Base-by-base conservation (phyloP, 352 stramenopile species). In the Peronospora belbahrii region DNA sequence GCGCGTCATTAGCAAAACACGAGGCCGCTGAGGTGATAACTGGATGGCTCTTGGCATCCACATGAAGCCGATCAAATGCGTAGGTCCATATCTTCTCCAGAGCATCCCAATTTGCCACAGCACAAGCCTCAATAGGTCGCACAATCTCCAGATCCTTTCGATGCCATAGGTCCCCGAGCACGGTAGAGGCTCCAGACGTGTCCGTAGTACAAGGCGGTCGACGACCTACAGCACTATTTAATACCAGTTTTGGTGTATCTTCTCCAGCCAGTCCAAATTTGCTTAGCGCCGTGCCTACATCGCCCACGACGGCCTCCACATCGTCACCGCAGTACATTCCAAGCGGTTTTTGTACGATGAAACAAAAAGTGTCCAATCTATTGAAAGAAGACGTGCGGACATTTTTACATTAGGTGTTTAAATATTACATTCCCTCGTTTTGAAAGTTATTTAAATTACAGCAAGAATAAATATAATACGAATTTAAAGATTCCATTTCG, bases 311-410 rank as follows among this genome's bases (percentile, higher is more conserved):
- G 2, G 94, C 93, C 51, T 96, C 92, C 37, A 96, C 95, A 75
- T 98, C 94, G 56, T 98, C 94, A 34, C 92, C 94, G 63, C 92
- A 98, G 69, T 97, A 98, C 92, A 98, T 98, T 13, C n/a, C n/a
- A n/a, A n/a, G 23, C 7, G 7, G 23, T 7, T 27, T 27, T 8
- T 27, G 23, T 27, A 27, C 7, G 23, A 7, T 7, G 23, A 7
- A 27, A 27, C n/a, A n/a, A n/a, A n/a, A n/a, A n/a, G n/a, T n/a
- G n/a, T n/a, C n/a, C n/a, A n/a, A n/a, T n/a, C n/a, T n/a, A n/a
- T n/a, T n/a, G n/a, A n/a, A n/a, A n/a, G n/a, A n/a, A n/a, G n/a
- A n/a, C n/a, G n/a, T n/a, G n/a, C n/a, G n/a, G n/a, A n/a, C n/a
- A n/a, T n/a, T n/a, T n/a, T n/a, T n/a, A n/a, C n/a, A n/a, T n/a